phyloP scores from a whole-genome alignment of 2,329 filamentous ascomycete genomes.

The Zymoseptoria pseudotritici region DNA sequence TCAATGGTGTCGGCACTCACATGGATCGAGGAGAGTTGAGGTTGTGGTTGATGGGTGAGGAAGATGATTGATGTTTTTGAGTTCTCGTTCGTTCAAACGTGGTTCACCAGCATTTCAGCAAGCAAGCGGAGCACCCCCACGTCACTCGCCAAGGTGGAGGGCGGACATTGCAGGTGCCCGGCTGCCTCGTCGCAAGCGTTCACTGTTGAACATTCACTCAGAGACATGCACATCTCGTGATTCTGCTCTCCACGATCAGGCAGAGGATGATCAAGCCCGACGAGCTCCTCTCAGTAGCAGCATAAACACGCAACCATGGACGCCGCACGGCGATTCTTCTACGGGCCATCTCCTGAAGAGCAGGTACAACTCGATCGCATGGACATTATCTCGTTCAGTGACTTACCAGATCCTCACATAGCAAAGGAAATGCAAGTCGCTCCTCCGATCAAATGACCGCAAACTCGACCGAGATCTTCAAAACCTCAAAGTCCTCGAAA shows the following conservation, averaged over 20 bases:
- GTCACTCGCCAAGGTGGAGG: neutral
- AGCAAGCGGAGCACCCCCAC: neutral
- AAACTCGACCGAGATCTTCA: conserved; percentile 91
- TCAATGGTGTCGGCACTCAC: neutral
- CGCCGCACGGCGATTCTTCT: conserved; percentile 76
- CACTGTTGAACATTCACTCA: neutral
- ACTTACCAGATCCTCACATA: conserved; percentile 33
- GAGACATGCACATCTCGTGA: neutral
- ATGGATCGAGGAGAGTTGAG: neutral
- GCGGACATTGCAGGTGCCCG: neutral
- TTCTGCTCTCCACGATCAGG: neutral
- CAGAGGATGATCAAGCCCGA: conserved; percentile 1
- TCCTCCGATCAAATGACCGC: conserved; percentile 83
- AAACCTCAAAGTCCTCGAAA: conserved; percentile 68
- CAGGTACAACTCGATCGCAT: conserved; percentile 55
- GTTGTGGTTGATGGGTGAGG: neutral
- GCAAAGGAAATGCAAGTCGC: conserved; percentile 90
- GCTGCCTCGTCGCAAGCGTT: neutral
- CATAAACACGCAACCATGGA: conserved; percentile 57
- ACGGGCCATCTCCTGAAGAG: conserved; percentile 83
- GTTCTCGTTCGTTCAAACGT: neutral
- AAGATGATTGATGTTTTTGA: neutral
- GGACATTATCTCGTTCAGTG: neutral
- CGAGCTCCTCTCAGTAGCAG: neutral
- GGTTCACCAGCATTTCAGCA: neutral